Evolutionary conservation across 768 basidiomycete genomes (phyloP).

Genomic region (Leucocoprinus sp.): DNA sequence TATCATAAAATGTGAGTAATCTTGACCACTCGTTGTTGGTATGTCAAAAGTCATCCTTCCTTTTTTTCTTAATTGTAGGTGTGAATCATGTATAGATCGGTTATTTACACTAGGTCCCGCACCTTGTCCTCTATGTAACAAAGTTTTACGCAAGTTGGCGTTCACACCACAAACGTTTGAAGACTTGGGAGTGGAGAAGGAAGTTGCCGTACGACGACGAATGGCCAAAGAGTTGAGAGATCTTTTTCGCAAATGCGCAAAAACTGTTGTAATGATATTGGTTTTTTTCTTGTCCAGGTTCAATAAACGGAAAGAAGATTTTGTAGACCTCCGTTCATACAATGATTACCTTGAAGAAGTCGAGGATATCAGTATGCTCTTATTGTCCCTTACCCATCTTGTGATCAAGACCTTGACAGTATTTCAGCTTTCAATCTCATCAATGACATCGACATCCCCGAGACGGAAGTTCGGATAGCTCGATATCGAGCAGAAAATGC

Average conservation of each 20-base stretch:
- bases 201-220: slow-evolving; percentile 81
- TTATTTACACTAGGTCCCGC: slow-evolving; percentile 94
- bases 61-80: slow-evolving; percentile 47
- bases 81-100: slow-evolving; percentile 97
- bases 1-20: slow-evolving; percentile 90
- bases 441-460: slow-evolving; percentile 70
- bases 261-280: too few species aligned
- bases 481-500: slow-evolving; percentile 77
- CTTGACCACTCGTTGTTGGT: not conserved
- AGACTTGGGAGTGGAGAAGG: slow-evolving; percentile 88
- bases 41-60: slow-evolving; percentile 1
- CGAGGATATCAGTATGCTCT: slow-evolving; percentile 64
- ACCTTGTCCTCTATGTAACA: slow-evolving; percentile 90
- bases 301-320: slow-evolving; percentile 91
- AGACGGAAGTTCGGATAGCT: slow-evolving; percentile 79
- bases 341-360: slow-evolving; percentile 97
- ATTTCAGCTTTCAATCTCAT: slow-evolving; percentile 87
- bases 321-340: slow-evolving; percentile 67
- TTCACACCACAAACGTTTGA: slow-evolving; percentile 95
- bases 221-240: slow-evolving; percentile 95
- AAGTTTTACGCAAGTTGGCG: slow-evolving; percentile 83
- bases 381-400: slow-evolving; percentile 1
- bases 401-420: slow-evolving; percentile 1
- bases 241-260: too few species aligned
- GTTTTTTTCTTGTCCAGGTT: slow-evolving; percentile 47